Evolutionary conservation across 1,139 yeast species (phyloP).

Genomic region (Meyerozyma carpophila): DNA sequence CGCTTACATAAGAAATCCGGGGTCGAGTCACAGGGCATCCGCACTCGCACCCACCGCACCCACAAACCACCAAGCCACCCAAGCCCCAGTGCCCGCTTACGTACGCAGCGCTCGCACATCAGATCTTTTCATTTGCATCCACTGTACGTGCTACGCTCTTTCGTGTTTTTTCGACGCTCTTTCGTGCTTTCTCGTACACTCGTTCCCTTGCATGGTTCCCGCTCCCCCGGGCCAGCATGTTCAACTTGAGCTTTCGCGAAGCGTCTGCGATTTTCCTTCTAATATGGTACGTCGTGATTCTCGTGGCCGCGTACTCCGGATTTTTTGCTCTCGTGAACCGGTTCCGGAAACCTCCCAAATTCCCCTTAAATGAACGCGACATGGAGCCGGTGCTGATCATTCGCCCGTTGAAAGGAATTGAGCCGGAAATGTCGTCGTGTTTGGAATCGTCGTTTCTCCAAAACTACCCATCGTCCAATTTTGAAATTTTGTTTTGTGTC

Average conservation of each 20-base stretch:
- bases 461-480: conserved; percentile 50
- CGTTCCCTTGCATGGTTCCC: not conserved
- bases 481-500: conserved; percentile 75
- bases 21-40: too few species aligned
- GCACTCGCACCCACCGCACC: too few species aligned
- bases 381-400: conserved; percentile 72
- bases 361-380: conserved; percentile 9
- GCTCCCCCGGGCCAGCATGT: not conserved
- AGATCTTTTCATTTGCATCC: too few species aligned
- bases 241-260: not conserved
- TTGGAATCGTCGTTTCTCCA: conserved; percentile 66
- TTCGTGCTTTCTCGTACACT: too few species aligned
- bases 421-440: conserved; percentile 67
- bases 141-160: not conserved
- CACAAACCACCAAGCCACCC: too few species aligned
- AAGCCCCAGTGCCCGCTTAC: too few species aligned
- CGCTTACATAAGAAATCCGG: too few species aligned
- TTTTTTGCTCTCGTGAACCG: conserved; percentile 38
- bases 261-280: conserved; percentile 15
- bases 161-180: not conserved
- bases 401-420: conserved; percentile 82
- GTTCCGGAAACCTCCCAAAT: conserved; percentile 24
- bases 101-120: too few species aligned
- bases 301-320: conserved; percentile 42
- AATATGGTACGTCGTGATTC: conserved; percentile 41